Evolutionary conservation across 495 filamentous ascomycete species (phyloP).

Genomic region (Aspergillus ellipticus): DNA sequence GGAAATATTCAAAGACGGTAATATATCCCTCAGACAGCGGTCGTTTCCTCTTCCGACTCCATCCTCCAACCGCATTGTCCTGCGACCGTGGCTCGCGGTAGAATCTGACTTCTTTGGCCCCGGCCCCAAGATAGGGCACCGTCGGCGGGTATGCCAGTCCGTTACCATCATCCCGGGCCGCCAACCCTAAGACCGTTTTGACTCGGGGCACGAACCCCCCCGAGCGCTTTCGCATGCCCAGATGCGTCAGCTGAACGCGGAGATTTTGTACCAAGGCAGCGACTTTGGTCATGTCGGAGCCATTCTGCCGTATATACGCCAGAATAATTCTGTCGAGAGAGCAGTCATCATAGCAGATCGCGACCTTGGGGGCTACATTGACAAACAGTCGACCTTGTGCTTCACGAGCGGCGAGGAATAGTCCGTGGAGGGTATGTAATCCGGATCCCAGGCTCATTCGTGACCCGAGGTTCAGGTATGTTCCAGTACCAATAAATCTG

Average conservation of each 20-base stretch:
- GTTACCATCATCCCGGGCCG: not conserved
- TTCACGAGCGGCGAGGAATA: conserved; percentile 61
- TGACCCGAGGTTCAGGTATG: conserved; percentile 19
- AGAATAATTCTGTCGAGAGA: conserved; percentile 10
- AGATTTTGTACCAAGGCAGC: not conserved
- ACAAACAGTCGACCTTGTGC: conserved; percentile 22
- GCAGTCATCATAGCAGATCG: conserved; percentile 1
- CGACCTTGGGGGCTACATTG: not conserved
- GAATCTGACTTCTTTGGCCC: not conserved
- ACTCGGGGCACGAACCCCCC: not conserved
- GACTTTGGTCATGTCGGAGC: not conserved
- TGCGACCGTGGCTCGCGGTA: not conserved
- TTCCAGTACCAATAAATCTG: conserved; percentile 32
- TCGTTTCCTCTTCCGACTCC: not conserved
- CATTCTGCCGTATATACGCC: not conserved
- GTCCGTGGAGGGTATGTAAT: conserved; percentile 56
- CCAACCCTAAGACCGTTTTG: not conserved
- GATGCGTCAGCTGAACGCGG: not conserved
- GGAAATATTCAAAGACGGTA: conserved; percentile 50
- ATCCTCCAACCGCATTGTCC: not conserved
- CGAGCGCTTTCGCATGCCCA: not conserved
- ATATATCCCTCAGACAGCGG: conserved; percentile 11
- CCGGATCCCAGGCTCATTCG: conserved; percentile 29
- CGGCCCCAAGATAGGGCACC: not conserved
- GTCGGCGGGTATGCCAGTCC: not conserved